A percentile compares a stretch with the other conserved stretches of the same genome.
These are phyloP conservation scores for Nicotiana sylvestris DNA, from an alignment of 257 asterid species.

Conservation along the genomic window DNA sequence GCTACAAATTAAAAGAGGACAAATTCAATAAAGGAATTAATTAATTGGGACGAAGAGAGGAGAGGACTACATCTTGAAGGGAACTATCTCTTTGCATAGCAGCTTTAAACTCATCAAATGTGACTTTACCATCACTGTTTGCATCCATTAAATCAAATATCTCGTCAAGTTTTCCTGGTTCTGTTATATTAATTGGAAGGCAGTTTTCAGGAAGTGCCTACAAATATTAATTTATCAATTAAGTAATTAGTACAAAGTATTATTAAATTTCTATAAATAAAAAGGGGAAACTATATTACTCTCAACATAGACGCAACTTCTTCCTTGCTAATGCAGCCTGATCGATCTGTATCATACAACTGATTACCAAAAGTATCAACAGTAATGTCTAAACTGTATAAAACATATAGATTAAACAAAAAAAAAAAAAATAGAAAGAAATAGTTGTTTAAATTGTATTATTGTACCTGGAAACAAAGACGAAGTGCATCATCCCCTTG, in stretches of 20 bases:
- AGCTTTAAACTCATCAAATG: constrained; percentile 80
- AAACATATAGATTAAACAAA: not conserved
- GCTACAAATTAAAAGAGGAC: not conserved
- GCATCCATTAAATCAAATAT: constrained; percentile 82
- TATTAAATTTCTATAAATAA: not conserved
- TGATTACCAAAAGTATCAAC: constrained; percentile 15
- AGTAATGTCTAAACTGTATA: not conserved
- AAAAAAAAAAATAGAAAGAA: not conserved
- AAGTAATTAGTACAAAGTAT: not conserved
- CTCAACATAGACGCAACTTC: constrained; percentile 78
- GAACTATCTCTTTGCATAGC: constrained; percentile 83
- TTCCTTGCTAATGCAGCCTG: constrained; percentile 85
- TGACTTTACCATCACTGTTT: constrained; percentile 74
- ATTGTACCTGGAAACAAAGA: constrained; percentile 70
- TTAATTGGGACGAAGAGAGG: constrained; percentile 64
- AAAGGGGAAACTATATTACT: constrained; percentile 26
- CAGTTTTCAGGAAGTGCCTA: constrained; percentile 84
- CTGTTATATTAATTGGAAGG: constrained; percentile 67
- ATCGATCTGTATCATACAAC: constrained; percentile 84
- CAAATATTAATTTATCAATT: not conserved
- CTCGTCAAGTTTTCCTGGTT: constrained; percentile 81
- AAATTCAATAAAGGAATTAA: not conserved
- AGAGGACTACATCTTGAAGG: constrained; percentile 74
- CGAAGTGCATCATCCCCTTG: constrained; percentile 86
- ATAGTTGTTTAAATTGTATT: too few species aligned